Conservation (phyloP, 345 rosid genomes). For the Lagerstroemia speciosa region DNA sequence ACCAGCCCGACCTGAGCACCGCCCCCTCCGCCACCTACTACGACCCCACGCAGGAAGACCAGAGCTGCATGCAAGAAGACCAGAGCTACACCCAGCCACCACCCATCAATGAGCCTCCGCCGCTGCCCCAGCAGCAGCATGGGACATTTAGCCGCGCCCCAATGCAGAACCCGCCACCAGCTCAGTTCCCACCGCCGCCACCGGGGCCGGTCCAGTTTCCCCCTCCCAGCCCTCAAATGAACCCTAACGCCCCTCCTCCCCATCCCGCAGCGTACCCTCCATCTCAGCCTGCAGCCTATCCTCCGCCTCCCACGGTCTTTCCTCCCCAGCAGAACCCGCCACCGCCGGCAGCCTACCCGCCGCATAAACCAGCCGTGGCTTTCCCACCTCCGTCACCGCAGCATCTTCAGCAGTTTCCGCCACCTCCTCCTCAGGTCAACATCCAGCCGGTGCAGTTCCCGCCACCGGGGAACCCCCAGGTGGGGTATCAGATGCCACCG, state of each 20-base stretch:
- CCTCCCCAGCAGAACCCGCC: slow-evolving; percentile 1
- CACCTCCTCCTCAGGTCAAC: slow-evolving; percentile 4
- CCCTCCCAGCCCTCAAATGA: slow-evolving; percentile 5
- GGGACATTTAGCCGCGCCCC: not conserved
- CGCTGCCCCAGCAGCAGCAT: not conserved
- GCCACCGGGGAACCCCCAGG: not conserved
- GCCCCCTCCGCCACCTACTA: not conserved
- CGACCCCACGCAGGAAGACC: not conserved
- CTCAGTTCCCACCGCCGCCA: not conserved
- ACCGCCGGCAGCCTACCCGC: slow-evolving; percentile 3
- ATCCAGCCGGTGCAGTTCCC: slow-evolving; percentile 10
- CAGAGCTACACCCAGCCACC: not conserved
- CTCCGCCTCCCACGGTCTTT: not conserved
- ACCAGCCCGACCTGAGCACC: not conserved
- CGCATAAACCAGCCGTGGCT: not conserved
- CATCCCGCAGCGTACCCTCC: not conserved
- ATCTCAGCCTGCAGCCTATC: not conserved
- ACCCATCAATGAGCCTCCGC: not conserved
- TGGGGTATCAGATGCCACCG: slow-evolving; percentile 4
- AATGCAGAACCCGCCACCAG: not conserved
- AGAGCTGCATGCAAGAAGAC: no score
- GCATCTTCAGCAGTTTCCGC: slow-evolving; percentile 1
- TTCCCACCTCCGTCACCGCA: not conserved
- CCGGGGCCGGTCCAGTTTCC: slow-evolving; percentile 2
- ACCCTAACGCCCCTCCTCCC: not conserved